Base-by-base conservation (phyloP, 441 rosid species). In the Erodium moschatum region DNA sequence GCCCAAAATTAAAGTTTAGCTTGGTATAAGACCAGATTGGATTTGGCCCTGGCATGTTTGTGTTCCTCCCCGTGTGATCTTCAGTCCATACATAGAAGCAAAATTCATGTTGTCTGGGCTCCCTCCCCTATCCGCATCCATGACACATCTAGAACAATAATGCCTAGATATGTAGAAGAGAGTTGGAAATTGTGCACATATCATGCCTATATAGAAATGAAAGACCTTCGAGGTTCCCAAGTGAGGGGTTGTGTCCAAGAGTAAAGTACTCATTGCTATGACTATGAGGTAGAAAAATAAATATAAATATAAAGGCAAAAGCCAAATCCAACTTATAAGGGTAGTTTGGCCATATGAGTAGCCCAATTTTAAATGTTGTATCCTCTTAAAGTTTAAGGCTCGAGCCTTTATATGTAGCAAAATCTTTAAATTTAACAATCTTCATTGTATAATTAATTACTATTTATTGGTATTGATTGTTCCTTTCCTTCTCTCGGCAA, bases 401-500 rank as follows among this genome's bases (percentile, higher is more conserved):
- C 56, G 5, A 13, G 56, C 18, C 56, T 15, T 13, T 48, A n/a
- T 48, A 48, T 48, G 56, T 13, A 48, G 56, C 56, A 15, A 48
- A 13, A n/a, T 16, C 1, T 16, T 15, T 1, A 16, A 15, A 54
- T 54, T 54, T 54, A 15, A 54, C 21, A 54, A 54, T 18, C 61
- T 15, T 54, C 21, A 54, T 54, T 54, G 5, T 54, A 54, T 54
- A 19, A 16, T 50, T n/a, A 50, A 6, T n/a, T n/a, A n/a, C 15
- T 50, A 18, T 29, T 50, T 61, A 21, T 61, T 61, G 65, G 3
- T 63, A 31, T 24, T 62, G 18, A n/a, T 63, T 54, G 21, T 6
- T 52, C 13, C 67, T 70, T 50, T 70, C 68, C 65, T 75, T 70
- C 67, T 35, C 19, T 76, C 76, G 67, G 82, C 69, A 50, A 33